Evolutionary conservation across 2,329 filamentous ascomycete genomes (phyloP), one percentile per base, ranked within the genome.

Genomic region (Trichophyton verrucosum): DNA sequence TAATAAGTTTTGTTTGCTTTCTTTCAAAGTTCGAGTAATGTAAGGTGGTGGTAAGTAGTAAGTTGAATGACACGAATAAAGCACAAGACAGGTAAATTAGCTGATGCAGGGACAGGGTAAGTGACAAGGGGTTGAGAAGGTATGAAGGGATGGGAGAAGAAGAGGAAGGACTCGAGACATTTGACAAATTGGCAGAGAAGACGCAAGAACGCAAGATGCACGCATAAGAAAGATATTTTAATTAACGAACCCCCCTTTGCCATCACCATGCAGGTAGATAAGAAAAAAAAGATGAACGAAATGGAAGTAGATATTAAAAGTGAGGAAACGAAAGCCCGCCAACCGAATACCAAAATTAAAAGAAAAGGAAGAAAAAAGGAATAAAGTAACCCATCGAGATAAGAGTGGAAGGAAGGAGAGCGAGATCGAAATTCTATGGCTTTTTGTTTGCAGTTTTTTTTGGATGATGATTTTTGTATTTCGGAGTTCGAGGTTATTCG

Each of bases 231-330:
- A 27, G 24, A 40, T 53, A 53, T 53, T 36, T 40, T 33, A 30
- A 55, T 40, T 47, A 61, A 38, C 33, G 33, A 49, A 51, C 46
- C 27, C 36, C 8, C 33, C 33, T 38, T 38, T 13, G 51, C 55
- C 55, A 58, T 58, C 60, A 30, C 60, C 60, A 61, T 44, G 53
- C 59, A 61, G 30, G 58, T 20, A 38, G 33, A 38, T 38, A 13
- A 38, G 49, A 55, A 27, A 55, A 47, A 27, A 27, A 3, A 49
- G 20, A 49, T 15, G 3, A 49, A 27, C 17, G 44, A 47, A 47
- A 47, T 22, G 17, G 44, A 20, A 11, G 22, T 47, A 20, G 42
- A 20, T 36, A 44, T 46, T 46, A 20, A n/a, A 46, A 46, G 15
- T 46, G 33, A 38, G 3, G 33, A 38, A 47, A 20, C 20, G 17